phyloP scores from a whole-genome alignment of 805 yeast genomes.

The Kodamaea leandrae region DNA sequence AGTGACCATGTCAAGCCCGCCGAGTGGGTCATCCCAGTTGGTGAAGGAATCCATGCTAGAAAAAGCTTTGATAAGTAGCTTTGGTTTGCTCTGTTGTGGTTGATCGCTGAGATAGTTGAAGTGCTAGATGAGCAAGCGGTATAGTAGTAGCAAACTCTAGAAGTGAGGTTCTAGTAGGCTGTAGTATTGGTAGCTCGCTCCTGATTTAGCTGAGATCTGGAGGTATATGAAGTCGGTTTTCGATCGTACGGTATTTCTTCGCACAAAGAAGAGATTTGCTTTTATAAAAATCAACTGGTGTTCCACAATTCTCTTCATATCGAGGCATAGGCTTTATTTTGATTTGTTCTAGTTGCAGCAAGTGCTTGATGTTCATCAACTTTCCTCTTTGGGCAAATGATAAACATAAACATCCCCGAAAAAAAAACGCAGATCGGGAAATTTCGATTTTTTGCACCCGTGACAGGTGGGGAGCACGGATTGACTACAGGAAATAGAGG shows the following conservation, averaged over 20 bases:
- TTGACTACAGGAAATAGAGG: too few relatives aligned
- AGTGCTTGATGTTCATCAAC: not conserved
- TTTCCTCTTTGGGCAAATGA: constrained; percentile 23
- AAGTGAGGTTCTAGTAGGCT: too few relatives aligned
- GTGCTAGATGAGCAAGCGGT: too few relatives aligned
- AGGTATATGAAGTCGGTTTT: too few relatives aligned
- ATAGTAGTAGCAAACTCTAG: too few relatives aligned
- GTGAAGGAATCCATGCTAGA: constrained; percentile 22
- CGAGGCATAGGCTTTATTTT: constrained; percentile 15
- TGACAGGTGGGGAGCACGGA: not conserved
- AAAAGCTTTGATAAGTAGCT: too few relatives aligned
- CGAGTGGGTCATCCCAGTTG: constrained; percentile 29
- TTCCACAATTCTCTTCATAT: constrained; percentile 5
- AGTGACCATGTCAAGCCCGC: constrained; percentile 13
- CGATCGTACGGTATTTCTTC: not conserved
- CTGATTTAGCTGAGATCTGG: too few relatives aligned
- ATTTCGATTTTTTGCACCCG: not conserved
- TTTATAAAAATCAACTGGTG: constrained; percentile 6
- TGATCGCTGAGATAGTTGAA: too few relatives aligned
- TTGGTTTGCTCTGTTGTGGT: too few relatives aligned
- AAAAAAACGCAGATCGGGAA: not conserved
- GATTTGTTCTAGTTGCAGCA: constrained; percentile 22
- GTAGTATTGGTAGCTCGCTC: too few relatives aligned
- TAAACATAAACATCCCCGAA: constrained; percentile 17
- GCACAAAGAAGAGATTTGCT: constrained; percentile 7